Evolutionary conservation across 768 basidiomycete genomes (phyloP), one percentile per base, ranked within the genome.

Genomic region (Tephrocybe sp.): DNA sequence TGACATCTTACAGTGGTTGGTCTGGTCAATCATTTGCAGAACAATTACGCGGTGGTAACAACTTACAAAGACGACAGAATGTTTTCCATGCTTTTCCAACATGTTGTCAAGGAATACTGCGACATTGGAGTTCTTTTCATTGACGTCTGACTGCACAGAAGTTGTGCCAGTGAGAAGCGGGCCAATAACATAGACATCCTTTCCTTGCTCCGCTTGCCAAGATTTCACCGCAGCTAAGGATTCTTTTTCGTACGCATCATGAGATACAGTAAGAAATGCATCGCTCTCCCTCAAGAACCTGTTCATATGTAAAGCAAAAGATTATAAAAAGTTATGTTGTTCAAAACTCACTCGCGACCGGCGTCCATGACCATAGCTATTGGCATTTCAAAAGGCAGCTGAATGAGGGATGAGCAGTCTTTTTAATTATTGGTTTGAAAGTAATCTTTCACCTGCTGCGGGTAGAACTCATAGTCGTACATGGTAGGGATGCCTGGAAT

Each of bases 401-500:
- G 19, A 7, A 26, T 4, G 4, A 26, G 4, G 26, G 7, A 26
- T 26, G 26, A 26, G 7, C 7, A 26, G 4, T 26, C 26, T 4
- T 26, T 26, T 26, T 26, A 7, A 26, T 26, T 26, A 26, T 26
- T 26, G 26, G 26, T 26, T 26, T 40, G 16, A 46, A 19, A 5
- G 23, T 19, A 14, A 40, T 42, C 32, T 26, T n/a, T 26, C 38
- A 48, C 58, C 33, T 54, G 11, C 39, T 63, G 59, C 4, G 61
- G 56, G 32, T 43, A 60, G 17, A 54, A 55, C 35, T 61, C 62
- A 36, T 62, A 52, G 41, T 62, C 61, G 39, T 61, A 59, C 52
- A 62, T 55, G n/a, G 59, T 40, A 5, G 59, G 63, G n/a, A 65
- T 34, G 5, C 65, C 65, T n/a, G 60, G 49, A 13, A 62, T 39